Base-by-base conservation (phyloP, 176 grass and related monocot species). In the Musa beccarii region DNA sequence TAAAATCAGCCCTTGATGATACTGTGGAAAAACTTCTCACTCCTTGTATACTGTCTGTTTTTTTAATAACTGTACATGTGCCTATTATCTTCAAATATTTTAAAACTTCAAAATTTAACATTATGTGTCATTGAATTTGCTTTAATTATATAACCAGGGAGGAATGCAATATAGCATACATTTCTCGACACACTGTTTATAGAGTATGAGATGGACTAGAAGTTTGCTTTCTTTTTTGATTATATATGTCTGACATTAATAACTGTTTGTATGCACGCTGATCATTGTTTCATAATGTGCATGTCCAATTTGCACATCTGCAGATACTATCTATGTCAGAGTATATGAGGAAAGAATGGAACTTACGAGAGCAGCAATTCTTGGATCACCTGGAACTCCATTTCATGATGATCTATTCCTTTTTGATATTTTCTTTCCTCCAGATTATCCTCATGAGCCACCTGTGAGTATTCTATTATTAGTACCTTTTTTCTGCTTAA, bases 301-400 rank as follows among this genome's bases (percentile, higher is more conserved):
- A 12, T 62, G 34, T 11, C 15, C n/a, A 51, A 68, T 56, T 49
- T 52, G 23, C 25, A 49, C 23, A 61, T 75, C 22, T 76, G 71
- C 88, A 99, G 90, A 92, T 80, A 89, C 74, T 84, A 92, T 99
- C 74, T 89, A 81, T 86, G 95, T 94, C 53, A 91, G 86, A 81
- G 86, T 87, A 69, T 99, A 83, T 53, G 95, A 99, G 84, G 95
- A 94, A 89, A 94, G 84, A 74, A 89, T 94, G 95, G 95, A 99
- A 87, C 84, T 99, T 72, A 72, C 88, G 28, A 91, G 88, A 83
- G 90, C 91, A 76, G 93, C 86, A 73, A 84, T 99, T 81, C 84
- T 99, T 81, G 95, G 95, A 53, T 82, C 90, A 53, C 82, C 63
- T 78, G 95, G 91, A 78, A 99, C 95, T 28, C 95, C 95, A 24